Evolutionary conservation across 495 filamentous ascomycete genomes (phyloP).

Genomic region (Tuber microsphaerosporum): DNA sequence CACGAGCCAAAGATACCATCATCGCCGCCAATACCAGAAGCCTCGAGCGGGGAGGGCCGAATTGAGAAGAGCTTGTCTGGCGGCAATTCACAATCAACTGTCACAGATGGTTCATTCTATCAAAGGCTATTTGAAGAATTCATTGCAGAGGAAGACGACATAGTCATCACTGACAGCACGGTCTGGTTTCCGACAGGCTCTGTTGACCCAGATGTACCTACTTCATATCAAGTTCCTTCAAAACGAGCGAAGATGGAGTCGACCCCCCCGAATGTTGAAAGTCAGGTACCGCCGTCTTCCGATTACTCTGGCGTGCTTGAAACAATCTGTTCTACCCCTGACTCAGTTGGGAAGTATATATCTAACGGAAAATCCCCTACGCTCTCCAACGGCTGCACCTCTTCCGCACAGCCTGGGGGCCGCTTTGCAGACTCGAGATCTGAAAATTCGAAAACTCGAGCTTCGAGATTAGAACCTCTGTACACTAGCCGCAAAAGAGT

Average conservation of each 20-base stretch:
- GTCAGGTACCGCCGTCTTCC: background rate
- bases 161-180: background rate
- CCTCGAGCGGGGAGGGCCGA: background rate
- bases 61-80: background rate
- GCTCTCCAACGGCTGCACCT: background rate
- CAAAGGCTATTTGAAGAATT: background rate
- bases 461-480: background rate
- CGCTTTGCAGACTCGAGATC: background rate
- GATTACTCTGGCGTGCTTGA: background rate
- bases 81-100: background rate
- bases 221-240: constrained; percentile 2
- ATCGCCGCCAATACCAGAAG: background rate
- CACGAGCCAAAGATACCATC: background rate
- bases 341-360: background rate
- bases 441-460: background rate
- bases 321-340: background rate
- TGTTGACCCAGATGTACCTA: background rate
- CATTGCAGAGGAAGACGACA: background rate
- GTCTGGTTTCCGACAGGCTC: background rate
- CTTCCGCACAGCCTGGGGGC: background rate
- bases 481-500: background rate
- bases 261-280: background rate
- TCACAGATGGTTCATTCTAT: background rate
- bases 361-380: background rate
- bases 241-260: background rate